A percentile compares a stretch with the other conserved stretches of the same genome.
phyloP scores from a whole-genome alignment of 202 grass and related monocot genomes.

The Schoenoplectus tabernaemontani region DNA sequence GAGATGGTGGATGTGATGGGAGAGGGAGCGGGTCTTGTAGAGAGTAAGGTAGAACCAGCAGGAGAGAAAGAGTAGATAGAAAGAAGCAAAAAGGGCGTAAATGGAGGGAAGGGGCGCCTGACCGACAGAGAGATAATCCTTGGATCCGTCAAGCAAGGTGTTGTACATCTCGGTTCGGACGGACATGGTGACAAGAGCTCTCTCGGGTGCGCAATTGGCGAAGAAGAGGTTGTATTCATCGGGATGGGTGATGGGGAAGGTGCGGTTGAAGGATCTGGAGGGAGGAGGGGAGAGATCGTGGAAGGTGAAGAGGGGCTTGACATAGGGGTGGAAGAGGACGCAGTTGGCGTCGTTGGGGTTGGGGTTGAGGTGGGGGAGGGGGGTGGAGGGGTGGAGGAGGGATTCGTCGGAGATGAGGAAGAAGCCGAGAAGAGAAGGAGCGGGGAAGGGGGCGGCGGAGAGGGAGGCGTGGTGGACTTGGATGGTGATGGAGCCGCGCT shows the following conservation, averaged over 20 bases:
- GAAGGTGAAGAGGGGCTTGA: slow-evolving; percentile 56
- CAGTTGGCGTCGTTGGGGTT: slow-evolving; percentile 33
- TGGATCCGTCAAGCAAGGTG: slow-evolving; percentile 31
- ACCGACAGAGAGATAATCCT: slow-evolving; percentile 78
- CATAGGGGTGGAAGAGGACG: slow-evolving; percentile 55
- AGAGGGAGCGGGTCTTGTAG: slow-evolving; percentile 29
- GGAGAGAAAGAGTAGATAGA: slow-evolving; percentile 49
- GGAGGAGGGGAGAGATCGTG: slow-evolving; percentile 27
- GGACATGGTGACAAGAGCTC: slow-evolving; percentile 56
- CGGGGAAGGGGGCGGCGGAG: slow-evolving; percentile 36
- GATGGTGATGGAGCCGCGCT: slow-evolving; percentile 40
- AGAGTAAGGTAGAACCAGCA: slow-evolving; percentile 59
- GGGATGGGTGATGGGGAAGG: slow-evolving; percentile 60
- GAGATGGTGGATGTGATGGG: slow-evolving; percentile 78
- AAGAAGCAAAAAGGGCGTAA: slow-evolving; percentile 49
- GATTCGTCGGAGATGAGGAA: slow-evolving; percentile 72
- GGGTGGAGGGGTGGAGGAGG: slow-evolving; percentile 28
- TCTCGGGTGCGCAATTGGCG: slow-evolving; percentile 64
- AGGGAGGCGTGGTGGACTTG: slow-evolving; percentile 33
- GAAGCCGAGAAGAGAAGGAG: slow-evolving; percentile 46
- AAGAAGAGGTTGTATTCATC: slow-evolving; percentile 94
- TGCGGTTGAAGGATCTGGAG: slow-evolving; percentile 37
- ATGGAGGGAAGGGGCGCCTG: slow-evolving; percentile 56
- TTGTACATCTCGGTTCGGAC: slow-evolving; percentile 90
- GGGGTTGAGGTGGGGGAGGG: slow-evolving; percentile 10